Conservation (phyloP, 2,329 filamentous ascomycete species). For the Amphichorda felina region DNA sequence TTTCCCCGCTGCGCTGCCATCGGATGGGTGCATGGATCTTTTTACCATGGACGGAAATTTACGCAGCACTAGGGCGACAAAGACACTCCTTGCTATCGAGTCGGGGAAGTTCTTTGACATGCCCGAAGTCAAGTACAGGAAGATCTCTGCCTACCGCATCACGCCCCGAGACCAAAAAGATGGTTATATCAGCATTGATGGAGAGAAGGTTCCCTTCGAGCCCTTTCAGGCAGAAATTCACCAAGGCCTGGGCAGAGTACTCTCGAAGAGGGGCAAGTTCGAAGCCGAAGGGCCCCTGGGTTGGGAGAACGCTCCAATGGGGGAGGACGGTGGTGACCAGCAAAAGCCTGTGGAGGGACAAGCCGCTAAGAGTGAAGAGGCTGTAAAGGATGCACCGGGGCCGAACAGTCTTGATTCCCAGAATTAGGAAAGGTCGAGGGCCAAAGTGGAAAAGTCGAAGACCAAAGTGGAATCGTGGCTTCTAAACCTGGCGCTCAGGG, state of each 20-base stretch:
- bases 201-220: conserved; percentile 75
- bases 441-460: too few species aligned
- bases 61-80: conserved; percentile 50
- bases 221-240: conserved; percentile 90
- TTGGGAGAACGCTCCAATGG: conserved; percentile 2
- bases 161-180: conserved; percentile 58
- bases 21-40: conserved; percentile 79
- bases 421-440: too few species aligned
- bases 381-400: background rate
- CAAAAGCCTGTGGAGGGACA: background rate
- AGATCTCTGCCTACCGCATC: conserved; percentile 79
- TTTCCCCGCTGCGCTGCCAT: conserved; percentile 71
- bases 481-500: too few species aligned
- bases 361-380: background rate
- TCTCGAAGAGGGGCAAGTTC: conserved; percentile 65
- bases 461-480: too few species aligned
- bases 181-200: conserved; percentile 90
- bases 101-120: conserved; percentile 70
- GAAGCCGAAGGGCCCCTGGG: conserved; percentile 42
- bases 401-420: background rate
- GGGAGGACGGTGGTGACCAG: background rate
- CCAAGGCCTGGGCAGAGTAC: conserved; percentile 67
- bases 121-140: conserved; percentile 66
- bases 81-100: conserved; percentile 61
- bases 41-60: conserved; percentile 71